Percentiles rank a stretch among this genome's conserved stretches.
phyloP scores from a whole-genome alignment of 164 flowering plant genomes.

The Buxus sempervirens region DNA sequence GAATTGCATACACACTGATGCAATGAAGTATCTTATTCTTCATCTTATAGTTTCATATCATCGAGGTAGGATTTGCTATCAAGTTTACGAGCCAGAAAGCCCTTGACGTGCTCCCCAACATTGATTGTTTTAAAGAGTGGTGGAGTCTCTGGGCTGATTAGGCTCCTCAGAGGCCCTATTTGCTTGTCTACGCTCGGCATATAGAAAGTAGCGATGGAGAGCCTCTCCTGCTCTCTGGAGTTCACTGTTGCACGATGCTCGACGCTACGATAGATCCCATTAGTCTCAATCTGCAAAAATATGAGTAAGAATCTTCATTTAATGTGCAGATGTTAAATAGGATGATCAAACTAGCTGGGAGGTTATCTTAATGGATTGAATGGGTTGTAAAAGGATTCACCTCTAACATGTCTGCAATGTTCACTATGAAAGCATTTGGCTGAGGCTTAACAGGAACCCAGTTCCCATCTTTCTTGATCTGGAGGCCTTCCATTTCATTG shows the following conservation, averaged over 20 bases:
- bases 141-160: conserved; percentile 21
- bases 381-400: too few relatives aligned
- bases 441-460: conserved; percentile 37
- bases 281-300: conserved; percentile 24
- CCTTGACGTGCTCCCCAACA: conserved; percentile 16
- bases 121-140: conserved; percentile 20
- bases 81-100: conserved; percentile 17
- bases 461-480: conserved; percentile 31
- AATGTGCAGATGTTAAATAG: too few relatives aligned
- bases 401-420: conserved; percentile 42
- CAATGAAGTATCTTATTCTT: too few relatives aligned
- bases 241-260: conserved; percentile 33
- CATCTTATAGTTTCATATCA: conserved; percentile 14
- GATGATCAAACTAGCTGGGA: too few relatives aligned
- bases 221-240: conserved; percentile 23
- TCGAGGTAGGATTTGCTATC: conserved; percentile 26
- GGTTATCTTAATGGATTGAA: too few relatives aligned
- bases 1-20: too few relatives aligned
- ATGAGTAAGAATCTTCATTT: not conserved
- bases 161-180: conserved; percentile 27
- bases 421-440: conserved; percentile 38
- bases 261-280: conserved; percentile 30
- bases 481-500: conserved; percentile 36
- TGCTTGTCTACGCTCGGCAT: conserved; percentile 13
- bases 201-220: conserved; percentile 32